Base-by-base conservation (phyloP, 2,329 filamentous ascomycete genomes). In the Endocalyx cinctus region DNA sequence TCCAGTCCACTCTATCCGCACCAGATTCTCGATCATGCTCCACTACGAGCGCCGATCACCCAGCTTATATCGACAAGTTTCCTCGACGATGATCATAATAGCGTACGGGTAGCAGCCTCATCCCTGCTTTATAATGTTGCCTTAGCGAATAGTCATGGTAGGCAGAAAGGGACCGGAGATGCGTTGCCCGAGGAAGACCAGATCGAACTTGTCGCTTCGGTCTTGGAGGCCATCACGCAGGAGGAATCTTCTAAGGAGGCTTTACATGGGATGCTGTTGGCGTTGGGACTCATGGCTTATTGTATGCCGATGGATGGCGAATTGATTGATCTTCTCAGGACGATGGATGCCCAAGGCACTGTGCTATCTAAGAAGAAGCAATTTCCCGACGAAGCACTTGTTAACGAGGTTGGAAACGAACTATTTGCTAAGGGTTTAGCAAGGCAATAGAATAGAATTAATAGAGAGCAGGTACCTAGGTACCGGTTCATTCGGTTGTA, bases 91-190 rank as follows among this genome's bases (percentile, higher is more conserved):
- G 74, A 73, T 29, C 80, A 92, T 48, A 70, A 71, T 28, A 87
- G 80, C 34, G 74, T 90, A 3, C 79, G 89, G 26, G 84, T 90
- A 4, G 85, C 88, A 2, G 86, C 89, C 0, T 80, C 89, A 1
- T 87, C 83, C 2, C 69, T 97, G 3, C 75, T 89, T 1, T 92
- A 88, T 66, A 96, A 97, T 46, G 61, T 97, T 0, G 74, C 86
- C 0, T 67, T 80, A 0, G 73, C 79, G 3, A 84, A 88, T 49
- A 82, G 83, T 48, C 76, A 75, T 29, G 65, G 74, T 17, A 74
- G 85, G 14, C 66, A 74, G 23, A 70, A 77, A 17, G 69, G 20
- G 8, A 23, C 74, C 10, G 62, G 65, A 5, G 75, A 83, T 29
- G 65, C 63, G 0, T 58, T 96, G 4, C 66, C 77, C 0, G 82